Evolutionary conservation across 2,329 filamentous ascomycete species (phyloP).

Genomic region (Diaporthe vaccinii): DNA sequence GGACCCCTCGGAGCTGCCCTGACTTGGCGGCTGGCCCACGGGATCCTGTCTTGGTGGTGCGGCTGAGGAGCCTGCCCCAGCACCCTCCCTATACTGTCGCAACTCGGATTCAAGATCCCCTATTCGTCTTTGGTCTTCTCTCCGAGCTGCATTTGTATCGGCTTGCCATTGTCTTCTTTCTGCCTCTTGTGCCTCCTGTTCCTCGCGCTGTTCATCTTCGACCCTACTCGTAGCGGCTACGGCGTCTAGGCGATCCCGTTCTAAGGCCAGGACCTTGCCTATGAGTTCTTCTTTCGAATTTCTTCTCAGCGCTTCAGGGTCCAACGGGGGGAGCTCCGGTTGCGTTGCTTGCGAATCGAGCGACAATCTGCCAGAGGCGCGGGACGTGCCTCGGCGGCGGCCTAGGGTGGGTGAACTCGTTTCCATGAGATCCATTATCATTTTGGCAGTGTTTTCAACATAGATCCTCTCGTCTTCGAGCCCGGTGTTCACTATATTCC

Average conservation of each 20-base stretch:
- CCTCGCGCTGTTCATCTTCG: neutral
- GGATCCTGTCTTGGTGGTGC: neutral
- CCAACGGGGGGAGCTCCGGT: neutral
- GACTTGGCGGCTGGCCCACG: neutral
- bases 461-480: constrained; percentile 3
- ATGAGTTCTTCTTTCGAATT: neutral
- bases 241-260: neutral
- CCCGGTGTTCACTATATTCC: neutral
- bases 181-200: neutral
- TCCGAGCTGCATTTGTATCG: neutral
- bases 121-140: no score
- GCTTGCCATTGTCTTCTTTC: no score
- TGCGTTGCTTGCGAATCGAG: neutral
- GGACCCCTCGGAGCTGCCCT: neutral
- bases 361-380: neutral
- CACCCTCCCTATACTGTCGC: neutral
- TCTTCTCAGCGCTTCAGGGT: neutral
- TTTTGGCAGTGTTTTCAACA: neutral
- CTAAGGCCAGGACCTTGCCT: neutral
- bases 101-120: neutral
- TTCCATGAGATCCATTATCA: constrained; percentile 4
- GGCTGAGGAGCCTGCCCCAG: neutral
- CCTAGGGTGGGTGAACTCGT: neutral
- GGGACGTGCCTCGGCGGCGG: neutral
- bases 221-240: no score